Base-by-base conservation (phyloP, 441 rosid genomes). In the Bocquillonia castaneifolia region DNA sequence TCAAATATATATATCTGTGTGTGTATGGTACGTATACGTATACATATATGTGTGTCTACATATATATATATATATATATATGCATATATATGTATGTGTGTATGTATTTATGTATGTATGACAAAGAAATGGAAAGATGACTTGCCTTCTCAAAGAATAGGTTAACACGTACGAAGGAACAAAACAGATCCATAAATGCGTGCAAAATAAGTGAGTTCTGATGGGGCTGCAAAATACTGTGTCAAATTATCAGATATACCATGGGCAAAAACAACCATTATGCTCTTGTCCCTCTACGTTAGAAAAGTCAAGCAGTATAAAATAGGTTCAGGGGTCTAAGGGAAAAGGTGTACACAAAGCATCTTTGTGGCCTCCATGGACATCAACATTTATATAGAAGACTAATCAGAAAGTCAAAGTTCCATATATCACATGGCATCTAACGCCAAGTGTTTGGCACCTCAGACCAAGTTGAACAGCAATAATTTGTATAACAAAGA, bases 151-250 rank as follows among this genome's bases (percentile, higher is more conserved):
- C 97, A 15, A 92, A 89, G 53, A 95, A 90, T 70, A 95, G 90
- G 82, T 86, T 95, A 66, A 90, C 99, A 52, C 95, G 93, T 64
- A 90, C 90, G 66, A 92, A 95, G 66, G 93, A 88, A 79, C 99
- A 95, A 77, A 92, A 95, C 72, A 95, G 92, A 84, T 92, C 98
- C 99, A 95, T 95, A 79, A 95, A 95, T 1, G 96, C 93, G 63
- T 95, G 96, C 57, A 92, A 84, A 71, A 95, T 90, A 69, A 95
- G 97, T 22, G 97, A 95, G 84, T 95, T 95, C 83, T 92, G 99
- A 83, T 92, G 97, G 61, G 97, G 98, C 99, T 95, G 98, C 92
- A 89, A 88, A 84, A 83, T 73, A 78, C 83, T 74, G 82, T 83
- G 81, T 77, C 76, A 78, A 74, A 88, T 93, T 83, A 87, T 78